Evolutionary conservation across 1,139 yeast genomes (phyloP), one percentile per base, ranked within the genome.

Genomic region (Geotrichum siamense): DNA sequence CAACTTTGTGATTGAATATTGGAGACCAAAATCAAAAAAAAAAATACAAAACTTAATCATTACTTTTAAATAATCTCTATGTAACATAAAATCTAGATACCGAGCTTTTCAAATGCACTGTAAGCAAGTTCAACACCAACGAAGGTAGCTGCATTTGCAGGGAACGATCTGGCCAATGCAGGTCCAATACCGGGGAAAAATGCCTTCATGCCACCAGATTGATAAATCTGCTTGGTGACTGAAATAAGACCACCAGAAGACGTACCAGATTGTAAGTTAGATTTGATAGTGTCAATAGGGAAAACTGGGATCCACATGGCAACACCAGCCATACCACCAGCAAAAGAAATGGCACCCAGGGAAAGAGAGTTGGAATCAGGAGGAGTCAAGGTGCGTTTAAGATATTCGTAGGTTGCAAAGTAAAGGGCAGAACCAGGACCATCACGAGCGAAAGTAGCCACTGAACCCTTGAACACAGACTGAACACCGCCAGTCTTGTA

Each of bases 101-200:
- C 48, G 19, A 52, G 41, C 5, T 53, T 33, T n/a, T 41, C 49
- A 55, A 85, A 76, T 55, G 80, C 71, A 50, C 77, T 74, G 65
- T 81, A 84, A 12, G 95, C 87, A 48, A 89, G 60, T 63, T 91
- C 98, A 36, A 91, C 97, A 44, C 97, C 98, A 38, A 87, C 75
- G 69, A 91, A 91, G 2, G 97, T 89, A 17, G 97, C 97, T 16
- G 97, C 97, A 63, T 91, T 91, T 20, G 97, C 96, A 2, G 97
- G 97, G 83, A 91, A 89, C 22, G 95, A 82, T 63, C 98, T 77
- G 35, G 87, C 78, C 58, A 91, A 70, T 1, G 97, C 97, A 10
- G 98, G 97, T 0, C 96, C 97, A 26, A 91, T 74, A 49, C 97
- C 97, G 1, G 97, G 97, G 86, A 87, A 91, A 70, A 91, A 91